Base-by-base conservation (phyloP, 2,329 filamentous ascomycete species). In the Stenocarpella maydis region DNA sequence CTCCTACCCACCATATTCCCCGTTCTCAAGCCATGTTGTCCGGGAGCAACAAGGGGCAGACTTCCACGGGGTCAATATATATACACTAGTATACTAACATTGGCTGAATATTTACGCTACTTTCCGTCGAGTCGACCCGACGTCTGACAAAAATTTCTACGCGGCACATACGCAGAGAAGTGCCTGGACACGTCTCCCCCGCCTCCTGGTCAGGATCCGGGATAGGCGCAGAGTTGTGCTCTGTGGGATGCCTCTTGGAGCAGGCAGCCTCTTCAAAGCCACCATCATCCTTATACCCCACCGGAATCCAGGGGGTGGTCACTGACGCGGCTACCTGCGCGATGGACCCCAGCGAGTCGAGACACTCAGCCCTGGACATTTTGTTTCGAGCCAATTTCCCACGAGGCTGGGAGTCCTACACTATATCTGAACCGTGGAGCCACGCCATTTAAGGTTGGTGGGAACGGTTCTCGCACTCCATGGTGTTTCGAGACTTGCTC, bases 401-500 rank as follows among this genome's bases (percentile, higher is more conserved):
- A 15, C 24, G 24, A 63, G 58, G 58, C 43, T 19, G 26, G 28
- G 19, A 8, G 43, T 63, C 43, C 43, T 63, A 49, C 37, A 63
- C 14, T 43, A 49, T 41, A 63, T n/a, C n/a, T n/a, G 49, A 26
- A 41, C 43, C 49, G 58, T 41, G 58, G 58, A 10, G 10, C 34
- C 43, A 34, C 58, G 28, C 58, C 43, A 63, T 49, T 37, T n/a
- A n/a, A 63, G 26, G 58, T 41, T 37, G 37, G 58, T 41, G 49
- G 58, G 58, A 37, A 63, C 58, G 28, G 28, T 63, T 28, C 43
- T 63, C 26, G 12, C 43, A 41, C 58, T 63, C 58, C 58, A 63
- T 43, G 14, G n/a, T n/a, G 49, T 63, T n/a, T 63, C 58, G 37
- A 15, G 43, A 63, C 28, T 63, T 63, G 28, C 58, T 34, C 43